phyloP scores from a whole-genome alignment of 768 basidiomycete genomes.

The Plicaturopsis crispa region DNA sequence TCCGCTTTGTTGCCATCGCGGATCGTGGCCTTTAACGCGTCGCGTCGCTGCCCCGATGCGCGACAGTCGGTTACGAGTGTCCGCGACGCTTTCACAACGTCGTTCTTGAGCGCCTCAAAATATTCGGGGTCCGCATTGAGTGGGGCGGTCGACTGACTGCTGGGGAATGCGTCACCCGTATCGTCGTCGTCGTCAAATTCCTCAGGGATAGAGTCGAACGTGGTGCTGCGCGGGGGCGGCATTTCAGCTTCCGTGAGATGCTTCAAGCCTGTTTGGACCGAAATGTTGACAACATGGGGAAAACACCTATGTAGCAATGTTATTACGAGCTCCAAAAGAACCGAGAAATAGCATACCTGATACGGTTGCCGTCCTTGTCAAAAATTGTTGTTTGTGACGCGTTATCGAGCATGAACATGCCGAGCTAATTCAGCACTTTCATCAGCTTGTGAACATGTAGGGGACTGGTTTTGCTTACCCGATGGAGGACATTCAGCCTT shows the following conservation, averaged over 20 bases:
- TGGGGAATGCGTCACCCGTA: no score
- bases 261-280: conserved; percentile 11
- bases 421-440: conserved; percentile 9
- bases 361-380: conserved; percentile 14
- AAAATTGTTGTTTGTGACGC: conserved; percentile 22
- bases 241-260: no score
- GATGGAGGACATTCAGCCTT: conserved; percentile 12
- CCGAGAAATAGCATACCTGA: conserved; percentile 5
- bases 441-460: background rate
- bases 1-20: conserved; percentile 15
- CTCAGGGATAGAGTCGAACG: no score
- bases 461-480: conserved; percentile 11
- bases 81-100: conserved; percentile 17
- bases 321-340: no score
- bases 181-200: no score
- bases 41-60: conserved; percentile 19
- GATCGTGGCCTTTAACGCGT: conserved; percentile 18
- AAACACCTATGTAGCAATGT: conserved; percentile 15
- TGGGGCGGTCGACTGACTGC: no score
- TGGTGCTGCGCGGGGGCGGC: no score
- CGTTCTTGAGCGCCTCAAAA: conserved; percentile 12
- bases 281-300: conserved; percentile 21
- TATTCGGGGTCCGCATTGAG: conserved; percentile 8
- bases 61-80: conserved; percentile 22
- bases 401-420: conserved; percentile 26